phyloP scores from a whole-genome alignment of 495 filamentous ascomycete genomes.

The Aspergillus ostianus region DNA sequence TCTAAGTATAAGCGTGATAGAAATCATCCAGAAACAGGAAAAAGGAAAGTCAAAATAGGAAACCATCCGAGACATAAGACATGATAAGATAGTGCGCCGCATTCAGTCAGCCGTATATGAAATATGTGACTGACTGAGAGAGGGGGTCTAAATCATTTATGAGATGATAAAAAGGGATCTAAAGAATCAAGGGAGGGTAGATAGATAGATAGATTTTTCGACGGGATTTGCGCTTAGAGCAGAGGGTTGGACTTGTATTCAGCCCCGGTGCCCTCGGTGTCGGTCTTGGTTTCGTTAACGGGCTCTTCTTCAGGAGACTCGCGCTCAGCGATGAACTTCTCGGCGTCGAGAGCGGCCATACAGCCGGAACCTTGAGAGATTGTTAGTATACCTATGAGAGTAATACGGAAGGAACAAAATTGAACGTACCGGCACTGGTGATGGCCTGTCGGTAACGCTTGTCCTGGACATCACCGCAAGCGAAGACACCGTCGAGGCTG shows the following conservation, averaged over 20 bases:
- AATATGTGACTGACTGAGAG: not conserved
- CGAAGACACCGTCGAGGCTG: slow-evolving; percentile 89
- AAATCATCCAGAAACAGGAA: slow-evolving; percentile 14
- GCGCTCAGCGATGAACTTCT: slow-evolving; percentile 81
- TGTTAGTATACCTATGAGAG: slow-evolving; percentile 16
- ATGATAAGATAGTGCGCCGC: slow-evolving; percentile 3
- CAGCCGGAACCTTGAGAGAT: slow-evolving; percentile 74
- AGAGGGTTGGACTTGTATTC: slow-evolving; percentile 65
- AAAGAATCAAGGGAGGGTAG: slow-evolving; percentile 8
- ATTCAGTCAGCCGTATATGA: not conserved
- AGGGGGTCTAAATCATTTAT: not conserved
- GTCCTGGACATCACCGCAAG: slow-evolving; percentile 96
- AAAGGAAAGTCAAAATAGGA: too few relatives aligned
- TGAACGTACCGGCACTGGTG: slow-evolving; percentile 86
- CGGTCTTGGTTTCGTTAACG: slow-evolving; percentile 27
- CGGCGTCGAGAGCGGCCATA: slow-evolving; percentile 90
- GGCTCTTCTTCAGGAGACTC: slow-evolving; percentile 52
- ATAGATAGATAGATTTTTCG: not conserved
- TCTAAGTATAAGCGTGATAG: slow-evolving; percentile 16
- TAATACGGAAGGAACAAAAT: not conserved
- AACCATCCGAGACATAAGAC: slow-evolving; percentile 15
- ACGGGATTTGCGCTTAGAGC: slow-evolving; percentile 41
- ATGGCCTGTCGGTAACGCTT: slow-evolving; percentile 98
- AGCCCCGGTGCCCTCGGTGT: slow-evolving; percentile 35
- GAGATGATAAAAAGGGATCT: slow-evolving; percentile 7